A percentile compares a stretch with the other conserved stretches of the same genome.
These are phyloP conservation scores for Botrytis sinoallii DNA, from an alignment of 2,329 filamentous ascomycete species.

Conservation along the genomic window DNA sequence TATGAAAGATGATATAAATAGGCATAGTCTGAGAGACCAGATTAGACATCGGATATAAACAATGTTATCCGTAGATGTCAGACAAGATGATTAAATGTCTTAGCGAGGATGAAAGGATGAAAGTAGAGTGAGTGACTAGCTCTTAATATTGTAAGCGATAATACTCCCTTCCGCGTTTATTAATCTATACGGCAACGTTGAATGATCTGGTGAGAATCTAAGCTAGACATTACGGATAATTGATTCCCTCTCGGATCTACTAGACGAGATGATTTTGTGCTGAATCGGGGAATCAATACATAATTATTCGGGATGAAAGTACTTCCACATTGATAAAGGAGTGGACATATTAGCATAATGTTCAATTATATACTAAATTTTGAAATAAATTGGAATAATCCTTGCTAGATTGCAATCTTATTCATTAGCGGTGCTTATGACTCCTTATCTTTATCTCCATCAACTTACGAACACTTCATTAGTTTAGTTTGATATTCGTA, in stretches of 20 bases:
- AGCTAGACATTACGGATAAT: neutral
- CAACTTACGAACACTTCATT: neutral
- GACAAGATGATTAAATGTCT: neutral
- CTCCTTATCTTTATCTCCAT: neutral
- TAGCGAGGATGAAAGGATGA: neutral
- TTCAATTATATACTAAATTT: neutral
- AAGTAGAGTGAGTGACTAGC: neutral
- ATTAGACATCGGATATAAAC: accelerated
- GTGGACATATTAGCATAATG: neutral
- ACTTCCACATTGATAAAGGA: neutral
- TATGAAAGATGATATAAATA: neutral
- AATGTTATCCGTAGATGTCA: neutral
- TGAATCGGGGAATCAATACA: neutral
- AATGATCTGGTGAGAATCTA: neutral
- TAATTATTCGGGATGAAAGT: neutral
- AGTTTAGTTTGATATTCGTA: neutral
- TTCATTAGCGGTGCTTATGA: neutral
- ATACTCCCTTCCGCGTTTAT: neutral
- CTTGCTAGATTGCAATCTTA: neutral
- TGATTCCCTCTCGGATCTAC: neutral
- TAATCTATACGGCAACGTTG: neutral
- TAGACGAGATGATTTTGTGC: neutral
- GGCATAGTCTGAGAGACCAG: accelerated
- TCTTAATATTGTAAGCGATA: neutral
- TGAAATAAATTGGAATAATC: accelerated